phyloP scores from a whole-genome alignment of 2,329 filamentous ascomycete genomes.

The Rhytidhysteron rufulum region DNA sequence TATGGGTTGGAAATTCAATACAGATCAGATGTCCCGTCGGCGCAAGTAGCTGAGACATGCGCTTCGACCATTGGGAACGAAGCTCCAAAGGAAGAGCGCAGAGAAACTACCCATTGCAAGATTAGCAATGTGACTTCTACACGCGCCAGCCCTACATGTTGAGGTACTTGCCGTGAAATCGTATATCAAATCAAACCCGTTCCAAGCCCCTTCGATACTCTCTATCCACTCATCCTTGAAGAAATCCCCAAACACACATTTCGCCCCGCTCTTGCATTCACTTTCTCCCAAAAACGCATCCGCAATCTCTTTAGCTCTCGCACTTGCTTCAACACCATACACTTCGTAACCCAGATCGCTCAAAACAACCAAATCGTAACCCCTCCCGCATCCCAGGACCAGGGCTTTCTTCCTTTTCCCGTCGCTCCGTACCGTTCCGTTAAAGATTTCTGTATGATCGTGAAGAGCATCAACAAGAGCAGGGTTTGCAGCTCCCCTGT shows the following conservation, averaged over 20 bases:
- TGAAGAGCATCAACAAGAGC: constrained; percentile 54
- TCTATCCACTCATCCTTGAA: constrained; percentile 58
- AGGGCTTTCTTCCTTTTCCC: constrained; percentile 55
- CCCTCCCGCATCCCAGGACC: constrained; percentile 77
- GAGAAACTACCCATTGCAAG: constrained; percentile 59
- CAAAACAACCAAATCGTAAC: constrained; percentile 76
- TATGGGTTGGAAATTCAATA: constrained; percentile 75
- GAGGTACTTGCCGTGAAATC: constrained; percentile 54
- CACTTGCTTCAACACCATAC: constrained; percentile 67
- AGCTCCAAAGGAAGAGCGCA: constrained; percentile 55
- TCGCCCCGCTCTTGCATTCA: constrained; percentile 50
- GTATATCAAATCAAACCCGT: constrained; percentile 63
- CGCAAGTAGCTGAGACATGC: constrained; percentile 53
- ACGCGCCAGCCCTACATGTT: too few relatives aligned
- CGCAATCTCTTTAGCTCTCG: constrained; percentile 44
- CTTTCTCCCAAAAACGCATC: constrained; percentile 31
- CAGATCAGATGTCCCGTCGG: constrained; percentile 54
- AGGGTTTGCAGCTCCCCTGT: constrained; percentile 55
- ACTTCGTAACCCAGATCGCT: constrained; percentile 73
- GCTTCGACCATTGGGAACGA: constrained; percentile 55
- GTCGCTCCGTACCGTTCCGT: constrained; percentile 12
- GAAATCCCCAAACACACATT: constrained; percentile 63
- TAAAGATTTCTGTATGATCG: constrained; percentile 35
- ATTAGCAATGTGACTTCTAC: too few relatives aligned
- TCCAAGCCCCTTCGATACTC: constrained; percentile 31